A percentile compares a stretch with the other conserved stretches of the same genome.
These are phyloP conservation scores for Pyrenochaeta sp. DNA, from an alignment of 2,329 filamentous ascomycete genomes.

Conservation along the genomic window DNA sequence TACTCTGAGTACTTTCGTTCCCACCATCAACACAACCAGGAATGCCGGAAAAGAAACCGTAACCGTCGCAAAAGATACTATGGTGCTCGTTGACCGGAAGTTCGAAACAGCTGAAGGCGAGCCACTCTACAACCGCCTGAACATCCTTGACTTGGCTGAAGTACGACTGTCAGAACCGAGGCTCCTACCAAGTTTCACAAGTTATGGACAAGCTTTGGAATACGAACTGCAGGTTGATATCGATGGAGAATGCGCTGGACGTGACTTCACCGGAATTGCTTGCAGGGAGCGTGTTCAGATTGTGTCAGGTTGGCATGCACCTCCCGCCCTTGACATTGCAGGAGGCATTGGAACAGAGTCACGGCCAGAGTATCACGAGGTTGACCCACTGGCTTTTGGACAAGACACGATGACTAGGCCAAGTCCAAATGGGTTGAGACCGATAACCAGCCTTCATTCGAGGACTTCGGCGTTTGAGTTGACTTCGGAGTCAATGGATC, in stretches of 20 bases:
- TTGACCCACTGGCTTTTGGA: too few relatives aligned
- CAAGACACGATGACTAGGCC: too few relatives aligned
- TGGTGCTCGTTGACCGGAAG: slow-evolving; percentile 23
- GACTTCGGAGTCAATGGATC: too few relatives aligned
- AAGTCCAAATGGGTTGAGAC: too few relatives aligned
- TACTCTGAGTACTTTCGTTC: slow-evolving; percentile 19
- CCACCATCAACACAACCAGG: slow-evolving; percentile 10
- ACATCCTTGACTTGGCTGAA: slow-evolving; percentile 15
- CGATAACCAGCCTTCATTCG: too few relatives aligned
- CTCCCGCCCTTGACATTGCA: not conserved
- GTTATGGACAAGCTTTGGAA: slow-evolving; percentile 32
- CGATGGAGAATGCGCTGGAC: slow-evolving; percentile 36
- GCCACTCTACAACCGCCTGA: slow-evolving; percentile 23
- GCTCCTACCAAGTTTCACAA: slow-evolving; percentile 32
- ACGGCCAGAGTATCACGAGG: slow-evolving; percentile 15
- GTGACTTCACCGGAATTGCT: slow-evolving; percentile 24
- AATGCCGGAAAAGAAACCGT: slow-evolving; percentile 9
- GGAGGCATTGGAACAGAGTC: slow-evolving; percentile 4
- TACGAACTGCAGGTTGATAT: slow-evolving; percentile 33
- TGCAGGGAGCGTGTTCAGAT: slow-evolving; percentile 27
- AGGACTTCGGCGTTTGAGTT: too few relatives aligned
- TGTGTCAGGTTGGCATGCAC: slow-evolving; percentile 16
- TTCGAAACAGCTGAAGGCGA: slow-evolving; percentile 21
- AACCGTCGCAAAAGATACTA: slow-evolving; percentile 13
- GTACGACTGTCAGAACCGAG: slow-evolving; percentile 12